Base-by-base conservation (phyloP, 768 basidiomycete genomes). In the Pisolithus marmoratus region DNA sequence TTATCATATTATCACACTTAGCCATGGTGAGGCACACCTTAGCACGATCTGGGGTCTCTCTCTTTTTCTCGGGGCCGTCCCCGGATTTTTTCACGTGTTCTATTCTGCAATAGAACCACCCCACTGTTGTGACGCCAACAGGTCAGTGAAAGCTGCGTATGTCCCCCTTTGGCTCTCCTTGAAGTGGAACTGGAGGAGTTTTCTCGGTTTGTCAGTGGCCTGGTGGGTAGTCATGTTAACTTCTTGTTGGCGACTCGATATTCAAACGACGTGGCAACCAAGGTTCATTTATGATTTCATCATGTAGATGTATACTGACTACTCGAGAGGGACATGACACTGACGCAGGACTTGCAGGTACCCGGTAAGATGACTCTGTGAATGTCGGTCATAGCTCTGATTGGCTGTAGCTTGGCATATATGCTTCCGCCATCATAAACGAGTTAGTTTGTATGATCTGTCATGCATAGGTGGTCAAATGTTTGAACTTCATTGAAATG, bases 11-110 rank as follows among this genome's bases (percentile, higher is more conserved):
- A 17, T 17, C 7, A 34, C 8, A 37, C 52, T 29, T 50, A 90
- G 86, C 60, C 93, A 87, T 54, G 88, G 90, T 29, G 60, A 79
- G 40, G 69, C 88, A 54, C 92, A 94, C 63, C 81, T 94, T 38
- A 80, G 86, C 23, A 87, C 87, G 3, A 87, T 91, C 4, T 95
- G 92, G 91, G 84, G 93, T 48, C 60, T 90, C 41, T 89, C 91
- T 22, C 78, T 95, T 11, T 92, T 90, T 27, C 77, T 95, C 8
- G 93, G 93, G 31, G 72, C 85, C 40, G 63, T 95, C 51, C 93
- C 93, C 36, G 92, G 93, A 7, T 57, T 82, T 12, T 26, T 7
- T 26, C 4, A 4, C 26, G 3, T 26, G 78, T 80, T 8, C 85
- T 94, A 15, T 94, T 87, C 76, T 83, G 23, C 90, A 94, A 60